Percentiles rank a stretch among this genome's conserved stretches.
Evolutionary conservation across 306 rosid genomes (phyloP).

Genomic region (Rosa persica): DNA sequence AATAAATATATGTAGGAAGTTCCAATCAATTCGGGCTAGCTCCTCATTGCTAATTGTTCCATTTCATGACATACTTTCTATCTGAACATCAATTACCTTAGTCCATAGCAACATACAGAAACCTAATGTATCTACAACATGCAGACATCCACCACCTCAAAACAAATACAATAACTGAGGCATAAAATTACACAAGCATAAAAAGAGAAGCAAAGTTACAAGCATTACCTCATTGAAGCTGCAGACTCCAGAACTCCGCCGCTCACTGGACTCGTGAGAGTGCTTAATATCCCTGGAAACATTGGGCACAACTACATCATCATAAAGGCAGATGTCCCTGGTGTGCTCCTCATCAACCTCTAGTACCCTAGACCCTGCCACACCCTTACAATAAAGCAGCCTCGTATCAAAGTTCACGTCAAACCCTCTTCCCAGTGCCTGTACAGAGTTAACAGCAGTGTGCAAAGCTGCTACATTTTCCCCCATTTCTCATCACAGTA

Average conservation of each 20-base stretch:
- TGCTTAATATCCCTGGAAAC: constrained; percentile 70
- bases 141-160: neutral
- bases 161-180: neutral
- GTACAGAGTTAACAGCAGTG: constrained; percentile 80
- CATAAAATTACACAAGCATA: constrained; percentile 3
- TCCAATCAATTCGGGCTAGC: neutral
- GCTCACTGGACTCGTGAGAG: constrained; percentile 43
- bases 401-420: constrained; percentile 89
- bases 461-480: constrained; percentile 79
- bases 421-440: constrained; percentile 90
- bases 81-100: constrained; percentile 4
- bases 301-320: constrained; percentile 57
- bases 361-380: constrained; percentile 68
- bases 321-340: constrained; percentile 58
- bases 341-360: constrained; percentile 60
- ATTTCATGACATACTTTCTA: neutral
- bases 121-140: neutral
- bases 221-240: constrained; percentile 62
- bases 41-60: neutral
- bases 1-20: neutral
- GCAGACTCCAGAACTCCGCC: constrained; percentile 69
- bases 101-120: neutral
- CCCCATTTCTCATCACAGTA: constrained; percentile 74
- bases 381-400: constrained; percentile 88
- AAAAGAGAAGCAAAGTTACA: neutral